Percentiles rank a stretch among this genome's conserved stretches.
Conservation (phyloP, 208 protist genomes). For the Tritrichomonas foetus region DNA sequence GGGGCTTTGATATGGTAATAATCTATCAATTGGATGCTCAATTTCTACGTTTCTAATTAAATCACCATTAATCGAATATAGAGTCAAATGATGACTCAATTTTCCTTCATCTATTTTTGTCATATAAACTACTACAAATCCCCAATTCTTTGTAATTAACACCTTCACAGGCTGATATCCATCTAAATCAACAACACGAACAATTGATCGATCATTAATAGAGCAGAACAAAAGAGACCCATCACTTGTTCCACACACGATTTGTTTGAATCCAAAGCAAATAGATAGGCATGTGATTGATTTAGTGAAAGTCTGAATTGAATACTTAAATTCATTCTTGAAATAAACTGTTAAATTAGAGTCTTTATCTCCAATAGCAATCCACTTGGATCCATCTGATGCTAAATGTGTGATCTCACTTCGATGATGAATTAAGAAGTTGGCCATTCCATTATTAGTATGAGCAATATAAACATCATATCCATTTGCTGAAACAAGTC, state of each 20-base stretch:
- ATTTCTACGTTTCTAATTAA: background rate
- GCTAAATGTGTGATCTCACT: no score
- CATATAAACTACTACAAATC: background rate
- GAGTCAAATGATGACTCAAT: background rate
- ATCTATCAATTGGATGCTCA: background rate
- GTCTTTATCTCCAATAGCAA: background rate
- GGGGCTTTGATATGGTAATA: no score
- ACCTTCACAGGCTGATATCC: background rate
- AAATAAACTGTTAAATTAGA: background rate
- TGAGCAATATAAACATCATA: no score
- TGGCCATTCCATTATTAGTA: no score
- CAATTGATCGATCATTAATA: background rate
- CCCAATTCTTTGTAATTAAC: background rate
- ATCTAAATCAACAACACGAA: background rate
- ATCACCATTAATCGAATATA: background rate
- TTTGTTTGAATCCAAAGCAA: background rate
- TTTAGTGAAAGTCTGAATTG: background rate
- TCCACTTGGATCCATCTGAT: background rate
- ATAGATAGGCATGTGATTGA: background rate
- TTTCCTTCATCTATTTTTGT: background rate
- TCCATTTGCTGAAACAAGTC: no score
- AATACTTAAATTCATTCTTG: background rate
- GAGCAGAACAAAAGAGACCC: background rate
- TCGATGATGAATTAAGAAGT: no score
- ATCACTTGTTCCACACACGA: constrained; percentile 17